Percentiles rank a stretch among this genome's conserved stretches.
Evolutionary conservation across 2,329 filamentous ascomycete species (phyloP).

Genomic region (Tolypocladium tropicale): DNA sequence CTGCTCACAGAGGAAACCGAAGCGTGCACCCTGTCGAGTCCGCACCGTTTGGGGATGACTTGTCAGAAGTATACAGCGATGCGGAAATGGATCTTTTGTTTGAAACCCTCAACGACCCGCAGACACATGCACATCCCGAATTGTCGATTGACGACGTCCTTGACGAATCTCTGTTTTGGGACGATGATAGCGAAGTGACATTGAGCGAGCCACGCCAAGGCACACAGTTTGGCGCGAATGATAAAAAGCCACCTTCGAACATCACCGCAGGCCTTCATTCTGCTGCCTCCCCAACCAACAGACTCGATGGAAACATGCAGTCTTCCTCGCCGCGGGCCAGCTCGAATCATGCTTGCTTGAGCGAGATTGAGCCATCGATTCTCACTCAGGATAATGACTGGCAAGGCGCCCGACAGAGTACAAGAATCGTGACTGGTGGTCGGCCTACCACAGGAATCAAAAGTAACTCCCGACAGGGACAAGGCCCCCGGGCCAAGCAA

Average conservation of each 20-base stretch:
- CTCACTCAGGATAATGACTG: slow-evolving; percentile 31
- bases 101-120: background rate
- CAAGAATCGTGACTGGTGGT: background rate
- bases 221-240: background rate
- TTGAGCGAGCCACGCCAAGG: background rate
- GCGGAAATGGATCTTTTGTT: background rate
- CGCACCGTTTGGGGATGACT: background rate
- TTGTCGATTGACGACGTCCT: background rate
- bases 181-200: background rate
- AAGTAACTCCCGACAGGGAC: background rate
- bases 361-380: background rate
- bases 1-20: background rate
- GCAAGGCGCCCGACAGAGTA: slow-evolving; percentile 16
- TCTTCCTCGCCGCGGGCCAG: slow-evolving; percentile 17
- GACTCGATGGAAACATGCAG: slow-evolving; percentile 25
- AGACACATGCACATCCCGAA: background rate
- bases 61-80: background rate
- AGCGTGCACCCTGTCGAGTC: background rate
- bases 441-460: background rate
- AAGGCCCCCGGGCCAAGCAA: background rate
- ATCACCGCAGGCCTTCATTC: slow-evolving; percentile 20
- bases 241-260: slow-evolving; percentile 17
- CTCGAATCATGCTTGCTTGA: slow-evolving; percentile 2
- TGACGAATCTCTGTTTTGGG: background rate
- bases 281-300: slow-evolving; percentile 21